A percentile compares a stretch with the other conserved stretches of the same genome.
phyloP scores from a whole-genome alignment of 306 rosid species.

The Senna siamea region DNA sequence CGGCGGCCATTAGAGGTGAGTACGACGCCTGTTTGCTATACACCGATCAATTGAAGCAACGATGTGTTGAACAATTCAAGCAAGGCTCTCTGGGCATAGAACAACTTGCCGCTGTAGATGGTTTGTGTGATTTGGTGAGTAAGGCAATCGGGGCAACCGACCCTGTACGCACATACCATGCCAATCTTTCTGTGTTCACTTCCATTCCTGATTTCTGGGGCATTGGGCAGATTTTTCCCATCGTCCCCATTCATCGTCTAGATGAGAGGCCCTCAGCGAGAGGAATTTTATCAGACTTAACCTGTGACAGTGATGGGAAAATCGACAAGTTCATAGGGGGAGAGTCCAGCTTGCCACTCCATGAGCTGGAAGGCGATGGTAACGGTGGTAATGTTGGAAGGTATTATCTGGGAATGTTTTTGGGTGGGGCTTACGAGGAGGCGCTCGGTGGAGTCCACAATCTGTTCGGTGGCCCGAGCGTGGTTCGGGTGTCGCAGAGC shows the following conservation, averaged over 20 bases:
- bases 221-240: constrained; percentile 77
- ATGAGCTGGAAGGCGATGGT: constrained; percentile 67
- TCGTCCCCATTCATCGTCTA: constrained; percentile 86
- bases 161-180: constrained; percentile 63
- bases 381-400: constrained; percentile 48
- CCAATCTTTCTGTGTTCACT: constrained; percentile 84
- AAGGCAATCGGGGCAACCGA: constrained; percentile 73
- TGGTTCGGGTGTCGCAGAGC: constrained; percentile 86
- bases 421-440: constrained; percentile 99
- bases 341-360: constrained; percentile 78
- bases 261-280: constrained; percentile 67
- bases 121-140: constrained; percentile 66
- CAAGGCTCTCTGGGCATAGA: constrained; percentile 80
- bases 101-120: constrained; percentile 84
- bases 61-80: constrained; percentile 78
- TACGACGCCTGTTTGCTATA: constrained; percentile 60
- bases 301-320: constrained; percentile 99
- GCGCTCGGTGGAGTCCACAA: constrained; percentile 97
- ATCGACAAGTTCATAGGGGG: constrained; percentile 84
- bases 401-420: constrained; percentile 95
- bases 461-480: constrained; percentile 91
- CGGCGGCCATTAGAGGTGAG: constrained; percentile 66
- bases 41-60: constrained; percentile 71
- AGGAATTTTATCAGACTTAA: constrained; percentile 81
- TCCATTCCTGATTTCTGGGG: constrained; percentile 92